Percentiles rank a stretch among this genome's conserved stretches.
These are phyloP conservation scores for Pluteus cervinus DNA, from an alignment of 768 basidiomycete species.

Conservation along the genomic window DNA sequence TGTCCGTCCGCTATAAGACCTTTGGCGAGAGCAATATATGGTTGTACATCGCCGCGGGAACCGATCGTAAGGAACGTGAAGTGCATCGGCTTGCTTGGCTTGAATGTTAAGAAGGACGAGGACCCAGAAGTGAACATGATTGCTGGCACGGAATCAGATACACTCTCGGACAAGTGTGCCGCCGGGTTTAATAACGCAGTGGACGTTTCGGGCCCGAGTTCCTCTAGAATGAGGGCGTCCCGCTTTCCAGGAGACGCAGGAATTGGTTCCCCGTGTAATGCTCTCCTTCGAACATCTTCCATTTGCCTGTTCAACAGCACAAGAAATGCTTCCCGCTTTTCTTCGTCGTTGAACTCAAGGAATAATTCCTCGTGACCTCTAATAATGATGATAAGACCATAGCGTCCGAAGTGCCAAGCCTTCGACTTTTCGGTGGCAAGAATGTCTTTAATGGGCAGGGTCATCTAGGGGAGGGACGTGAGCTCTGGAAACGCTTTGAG, in stretches of 20 bases:
- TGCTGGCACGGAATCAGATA: slow-evolving; percentile 73
- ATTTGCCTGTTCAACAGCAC: slow-evolving; percentile 72
- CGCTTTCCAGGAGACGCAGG: slow-evolving; percentile 47
- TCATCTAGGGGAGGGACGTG: no score
- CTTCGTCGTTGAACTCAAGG: slow-evolving; percentile 84
- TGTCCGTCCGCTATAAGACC: slow-evolving; percentile 90
- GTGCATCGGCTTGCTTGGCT: slow-evolving; percentile 75
- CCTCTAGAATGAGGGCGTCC: slow-evolving; percentile 79
- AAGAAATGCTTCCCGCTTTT: slow-evolving; percentile 76
- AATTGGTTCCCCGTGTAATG: slow-evolving; percentile 36
- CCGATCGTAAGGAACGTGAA: slow-evolving; percentile 97
- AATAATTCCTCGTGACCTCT: slow-evolving; percentile 97
- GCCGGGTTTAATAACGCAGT: slow-evolving; percentile 26
- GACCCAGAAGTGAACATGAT: slow-evolving; percentile 97
- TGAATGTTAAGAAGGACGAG: slow-evolving; percentile 95
- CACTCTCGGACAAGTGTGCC: slow-evolving; percentile 43
- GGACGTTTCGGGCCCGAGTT: slow-evolving; percentile 68
- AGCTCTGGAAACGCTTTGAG: no score
- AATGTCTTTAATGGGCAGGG: slow-evolving; percentile 86
- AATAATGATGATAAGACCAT: slow-evolving; percentile 85
- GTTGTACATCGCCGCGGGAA: slow-evolving; percentile 95
- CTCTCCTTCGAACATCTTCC: slow-evolving; percentile 57
- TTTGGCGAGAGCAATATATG: slow-evolving; percentile 93
- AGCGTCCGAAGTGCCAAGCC: slow-evolving; percentile 85
- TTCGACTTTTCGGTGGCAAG: slow-evolving; percentile 78